Evolutionary conservation across 352 stramenopile species (phyloP).

Genomic region (Pythium graminicola): DNA sequence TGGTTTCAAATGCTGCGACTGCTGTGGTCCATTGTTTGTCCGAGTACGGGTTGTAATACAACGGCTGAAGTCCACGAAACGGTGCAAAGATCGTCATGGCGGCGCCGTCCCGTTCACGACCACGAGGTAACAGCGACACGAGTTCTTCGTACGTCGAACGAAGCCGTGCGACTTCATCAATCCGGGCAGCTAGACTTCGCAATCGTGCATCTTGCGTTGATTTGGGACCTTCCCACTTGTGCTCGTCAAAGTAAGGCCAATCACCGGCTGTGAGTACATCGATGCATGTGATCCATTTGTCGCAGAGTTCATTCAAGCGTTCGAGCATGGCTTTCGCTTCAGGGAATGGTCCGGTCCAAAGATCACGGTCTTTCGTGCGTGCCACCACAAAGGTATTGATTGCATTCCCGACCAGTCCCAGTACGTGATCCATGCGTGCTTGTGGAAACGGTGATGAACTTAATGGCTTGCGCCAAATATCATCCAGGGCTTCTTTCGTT

Average conservation of each 20-base stretch:
- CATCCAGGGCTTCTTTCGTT: conserved; percentile 78
- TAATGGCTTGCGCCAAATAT: conserved; percentile 84
- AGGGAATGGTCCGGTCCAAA: conserved; percentile 69
- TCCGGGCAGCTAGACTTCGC: conserved; percentile 43
- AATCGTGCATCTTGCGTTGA: conserved; percentile 38
- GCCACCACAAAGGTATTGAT: conserved; percentile 71
- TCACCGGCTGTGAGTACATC: conserved; percentile 73
- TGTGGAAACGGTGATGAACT: conserved; percentile 67
- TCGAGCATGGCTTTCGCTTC: conserved; percentile 52
- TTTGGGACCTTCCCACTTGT: conserved; percentile 60
- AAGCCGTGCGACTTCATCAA: conserved; percentile 77
- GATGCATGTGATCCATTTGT: conserved; percentile 69
- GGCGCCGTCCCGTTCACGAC: conserved; percentile 22
- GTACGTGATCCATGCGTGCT: conserved; percentile 79
- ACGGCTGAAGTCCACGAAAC: conserved; percentile 54
- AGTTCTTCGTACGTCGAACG: conserved; percentile 88
- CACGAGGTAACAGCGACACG: conserved; percentile 47
- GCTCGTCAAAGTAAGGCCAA: conserved; percentile 77
- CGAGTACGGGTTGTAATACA: conserved; percentile 91
- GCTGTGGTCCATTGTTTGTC: conserved; percentile 69
- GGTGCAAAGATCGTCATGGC: conserved; percentile 52
- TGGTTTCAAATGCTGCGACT: conserved; percentile 69
- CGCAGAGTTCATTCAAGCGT: conserved; percentile 61
- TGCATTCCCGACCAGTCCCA: conserved; percentile 70
- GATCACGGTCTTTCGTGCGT: conserved; percentile 37